Conservation (phyloP, 164 flowering plant genomes). For the Houttuynia cordata region DNA sequence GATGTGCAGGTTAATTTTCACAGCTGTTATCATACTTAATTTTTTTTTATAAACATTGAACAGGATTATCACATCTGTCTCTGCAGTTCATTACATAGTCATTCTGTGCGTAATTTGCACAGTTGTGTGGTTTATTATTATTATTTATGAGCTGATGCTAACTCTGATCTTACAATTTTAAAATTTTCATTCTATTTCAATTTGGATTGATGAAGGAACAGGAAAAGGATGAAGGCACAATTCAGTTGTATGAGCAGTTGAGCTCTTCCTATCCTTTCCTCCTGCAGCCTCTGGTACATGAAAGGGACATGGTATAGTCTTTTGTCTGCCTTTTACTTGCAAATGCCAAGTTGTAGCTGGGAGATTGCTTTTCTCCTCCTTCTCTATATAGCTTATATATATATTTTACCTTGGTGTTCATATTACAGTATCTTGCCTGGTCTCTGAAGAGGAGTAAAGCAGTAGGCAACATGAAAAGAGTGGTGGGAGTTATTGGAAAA, state of each 20-base stretch:
- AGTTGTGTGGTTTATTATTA: too few relatives aligned
- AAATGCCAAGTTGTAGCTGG: too few relatives aligned
- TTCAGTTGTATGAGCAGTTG: slow-evolving; percentile 61
- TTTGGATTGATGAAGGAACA: slow-evolving; percentile 29
- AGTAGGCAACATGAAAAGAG: slow-evolving; percentile 57
- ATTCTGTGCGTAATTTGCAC: too few relatives aligned
- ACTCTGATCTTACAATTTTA: too few relatives aligned
- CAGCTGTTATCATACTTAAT: not conserved
- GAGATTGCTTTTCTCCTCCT: too few relatives aligned
- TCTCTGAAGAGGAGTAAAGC: slow-evolving; percentile 92
- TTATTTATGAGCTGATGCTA: too few relatives aligned
- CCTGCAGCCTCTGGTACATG: slow-evolving; percentile 77
- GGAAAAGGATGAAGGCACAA: slow-evolving; percentile 30
- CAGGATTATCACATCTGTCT: too few relatives aligned
- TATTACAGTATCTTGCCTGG: slow-evolving; percentile 79
- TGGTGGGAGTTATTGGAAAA: slow-evolving; percentile 88
- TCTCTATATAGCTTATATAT: too few relatives aligned
- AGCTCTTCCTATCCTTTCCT: slow-evolving; percentile 72
- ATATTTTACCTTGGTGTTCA: too few relatives aligned
- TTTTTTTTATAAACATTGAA: too few relatives aligned
- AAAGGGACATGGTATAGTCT: slow-evolving; percentile 86
- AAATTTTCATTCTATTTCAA: not conserved
- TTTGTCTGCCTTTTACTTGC: too few relatives aligned
- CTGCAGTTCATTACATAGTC: too few relatives aligned
- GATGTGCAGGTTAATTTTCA: slow-evolving; percentile 11